These are phyloP conservation scores for Didymella arachidicola DNA, from an alignment of 2,329 filamentous ascomycete species.

Conservation along the genomic window DNA sequence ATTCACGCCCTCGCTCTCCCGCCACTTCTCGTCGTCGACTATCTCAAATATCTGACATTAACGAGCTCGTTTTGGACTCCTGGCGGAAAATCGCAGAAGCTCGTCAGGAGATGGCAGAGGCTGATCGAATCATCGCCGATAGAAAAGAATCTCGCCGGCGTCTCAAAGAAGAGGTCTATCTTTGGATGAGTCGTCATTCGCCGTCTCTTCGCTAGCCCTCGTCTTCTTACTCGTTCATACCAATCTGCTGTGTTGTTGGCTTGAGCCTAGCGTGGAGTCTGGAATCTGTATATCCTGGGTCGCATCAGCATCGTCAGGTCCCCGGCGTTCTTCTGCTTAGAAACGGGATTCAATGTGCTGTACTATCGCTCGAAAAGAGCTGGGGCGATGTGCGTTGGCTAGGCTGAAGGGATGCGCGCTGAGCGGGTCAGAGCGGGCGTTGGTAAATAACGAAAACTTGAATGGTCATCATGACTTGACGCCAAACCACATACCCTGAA, in stretches of 20 bases:
- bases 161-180: too few species aligned
- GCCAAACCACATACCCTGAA: neutral
- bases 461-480: conserved; percentile 16
- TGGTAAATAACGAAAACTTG: conserved; percentile 12
- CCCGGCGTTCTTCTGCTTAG: conserved; percentile 10
- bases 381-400: neutral
- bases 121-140: too few species aligned
- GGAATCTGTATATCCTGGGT: conserved; percentile 19
- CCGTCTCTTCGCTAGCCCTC: neutral
- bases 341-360: neutral
- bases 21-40: neutral
- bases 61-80: too few species aligned
- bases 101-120: too few species aligned
- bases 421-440: neutral
- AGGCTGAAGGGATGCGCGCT: neutral
- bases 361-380: neutral
- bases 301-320: conserved; percentile 15
- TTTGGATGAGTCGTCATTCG: neutral
- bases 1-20: neutral
- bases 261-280: conserved; percentile 29
- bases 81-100: neutral
- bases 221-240: conserved; percentile 7
- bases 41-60: neutral
- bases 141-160: too few species aligned
- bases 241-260: conserved; percentile 18